Evolutionary conservation across 2,329 filamentous ascomycete genomes (phyloP), one percentile per base, ranked within the genome.

Genomic region (Aspergillus vadensis): DNA sequence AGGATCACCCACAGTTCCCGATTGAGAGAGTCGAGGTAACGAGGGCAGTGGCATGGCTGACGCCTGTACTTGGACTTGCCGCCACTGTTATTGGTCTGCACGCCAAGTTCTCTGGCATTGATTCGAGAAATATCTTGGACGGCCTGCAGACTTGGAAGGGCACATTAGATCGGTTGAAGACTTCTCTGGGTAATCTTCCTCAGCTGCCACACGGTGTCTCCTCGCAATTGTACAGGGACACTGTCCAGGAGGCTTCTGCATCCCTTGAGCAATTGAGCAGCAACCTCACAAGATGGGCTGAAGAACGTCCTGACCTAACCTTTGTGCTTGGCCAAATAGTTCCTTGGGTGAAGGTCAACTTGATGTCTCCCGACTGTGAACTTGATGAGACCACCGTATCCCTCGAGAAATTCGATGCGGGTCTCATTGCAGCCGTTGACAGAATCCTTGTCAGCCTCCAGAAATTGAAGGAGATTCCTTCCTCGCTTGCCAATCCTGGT

Each of bases 401-500:
- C 52, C 61, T 81, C 21, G 69, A 82, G 17, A 72, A 76, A 0
- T 83, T 92, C 48, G 84, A 87, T 44, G 76, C 82, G 14, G 79
- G 82, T 3, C 75, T 92, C 1, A 84, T 91, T 39, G 83, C 77
- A 1, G 80, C 90, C n/a, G 85, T 89, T 50, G 91, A 96, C 74
- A 85, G 86, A 53, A 85, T 94, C 27, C 86, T 97, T 2, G 89
- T 94, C 38, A 88, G 90, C 1, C 83, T 96, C 51, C 92, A 97
- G 73, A 86, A 88, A 2, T 77, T 86, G 8, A 75, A 79, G 10
- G 79, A 80, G 3, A 77, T 88, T 1, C 87, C 89, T 1, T 72
- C 76, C 4, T 85, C 88, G 1, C 80, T 81, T 1, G 87, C 91
- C 36, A 86, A 89, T 47, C 69, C 80, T 1, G 80, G 83, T 2